phyloP scores from a whole-genome alignment of 495 filamentous ascomycete genomes.

The Aspergillus nanangensis region DNA sequence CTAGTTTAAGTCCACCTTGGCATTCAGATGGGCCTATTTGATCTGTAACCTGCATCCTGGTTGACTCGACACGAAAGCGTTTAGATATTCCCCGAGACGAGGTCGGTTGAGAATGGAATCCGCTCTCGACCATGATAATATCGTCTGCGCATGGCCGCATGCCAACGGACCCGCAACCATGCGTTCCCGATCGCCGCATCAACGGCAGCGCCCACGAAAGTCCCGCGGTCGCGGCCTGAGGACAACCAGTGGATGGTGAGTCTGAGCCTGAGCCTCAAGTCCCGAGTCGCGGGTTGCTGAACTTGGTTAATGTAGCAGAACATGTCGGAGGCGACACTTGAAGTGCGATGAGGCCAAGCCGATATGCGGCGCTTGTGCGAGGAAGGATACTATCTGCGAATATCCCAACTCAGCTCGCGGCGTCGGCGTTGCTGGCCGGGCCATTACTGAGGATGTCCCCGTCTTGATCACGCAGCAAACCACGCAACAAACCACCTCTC shows the following conservation, averaged over 20 bases:
- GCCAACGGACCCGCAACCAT: too few relatives aligned
- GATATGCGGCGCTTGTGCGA: conserved; percentile 11
- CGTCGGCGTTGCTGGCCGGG: background rate
- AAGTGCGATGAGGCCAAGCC: conserved; percentile 19
- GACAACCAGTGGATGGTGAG: conserved; percentile 10
- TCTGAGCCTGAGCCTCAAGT: too few relatives aligned
- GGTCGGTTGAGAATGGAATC: too few relatives aligned
- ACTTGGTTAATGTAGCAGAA: conserved; percentile 1
- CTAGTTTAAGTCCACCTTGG: too few relatives aligned
- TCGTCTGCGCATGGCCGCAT: too few relatives aligned
- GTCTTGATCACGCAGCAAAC: background rate
- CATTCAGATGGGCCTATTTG: too few relatives aligned
- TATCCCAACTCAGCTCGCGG: background rate
- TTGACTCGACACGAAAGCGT: too few relatives aligned
- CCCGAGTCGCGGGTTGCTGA: background rate
- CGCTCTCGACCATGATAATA: too few relatives aligned
- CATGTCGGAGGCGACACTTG: conserved; percentile 13
- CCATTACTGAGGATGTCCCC: background rate
- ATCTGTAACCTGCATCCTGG: too few relatives aligned
- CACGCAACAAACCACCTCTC: background rate
- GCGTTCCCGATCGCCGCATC: too few relatives aligned
- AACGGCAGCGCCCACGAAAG: too few relatives aligned
- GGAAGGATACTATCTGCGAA: conserved; percentile 4
- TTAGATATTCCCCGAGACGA: too few relatives aligned
- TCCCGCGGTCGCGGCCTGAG: conserved; percentile 6